A percentile compares a stretch with the other conserved stretches of the same genome.
Conservation (phyloP, 1,284 basidiomycete species). For the Cutaneotrichosporon sp. region DNA sequence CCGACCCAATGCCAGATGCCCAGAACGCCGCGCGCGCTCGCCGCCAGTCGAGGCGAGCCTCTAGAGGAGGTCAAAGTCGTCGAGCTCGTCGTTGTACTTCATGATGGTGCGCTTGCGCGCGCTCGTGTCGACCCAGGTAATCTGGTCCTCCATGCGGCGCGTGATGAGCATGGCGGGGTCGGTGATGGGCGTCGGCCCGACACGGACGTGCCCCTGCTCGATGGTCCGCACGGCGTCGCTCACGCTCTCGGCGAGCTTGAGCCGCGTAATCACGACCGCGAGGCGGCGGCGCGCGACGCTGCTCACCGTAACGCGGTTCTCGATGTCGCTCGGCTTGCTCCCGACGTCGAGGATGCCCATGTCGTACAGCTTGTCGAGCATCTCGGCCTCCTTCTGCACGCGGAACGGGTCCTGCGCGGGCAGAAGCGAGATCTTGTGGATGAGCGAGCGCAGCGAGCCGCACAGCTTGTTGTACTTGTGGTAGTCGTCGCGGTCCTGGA, state of each 20-base stretch:
- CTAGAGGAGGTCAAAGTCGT: constrained; percentile 85
- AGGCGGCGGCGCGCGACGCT: constrained; percentile 90
- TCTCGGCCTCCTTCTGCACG: constrained; percentile 75
- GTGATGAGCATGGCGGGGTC: constrained; percentile 98
- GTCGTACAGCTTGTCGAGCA: constrained; percentile 95
- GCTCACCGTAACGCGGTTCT: constrained; percentile 92
- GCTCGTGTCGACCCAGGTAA: constrained; percentile 98
- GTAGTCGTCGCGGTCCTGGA: constrained; percentile 93
- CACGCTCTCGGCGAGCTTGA: constrained; percentile 95
- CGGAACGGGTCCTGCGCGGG: constrained; percentile 90
- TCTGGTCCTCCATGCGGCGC: constrained; percentile 98
- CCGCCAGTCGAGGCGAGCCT: neutral
- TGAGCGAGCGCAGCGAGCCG: constrained; percentile 80
- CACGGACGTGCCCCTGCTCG: constrained; percentile 96
- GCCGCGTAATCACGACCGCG: constrained; percentile 87
- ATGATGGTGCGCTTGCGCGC: constrained; percentile 96
- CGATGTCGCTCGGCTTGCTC: constrained; percentile 81
- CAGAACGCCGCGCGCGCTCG: neutral
- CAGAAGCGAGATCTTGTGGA: constrained; percentile 83
- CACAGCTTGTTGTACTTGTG: constrained; percentile 98
- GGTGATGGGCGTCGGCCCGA: constrained; percentile 92
- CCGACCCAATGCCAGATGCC: too few relatives aligned
- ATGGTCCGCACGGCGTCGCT: constrained; percentile 94
- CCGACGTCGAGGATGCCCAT: constrained; percentile 79
- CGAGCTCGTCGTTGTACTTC: constrained; percentile 96